Evolutionary conservation across 768 basidiomycete genomes (phyloP).

Genomic region (Pleurotus salmoneostramineus): DNA sequence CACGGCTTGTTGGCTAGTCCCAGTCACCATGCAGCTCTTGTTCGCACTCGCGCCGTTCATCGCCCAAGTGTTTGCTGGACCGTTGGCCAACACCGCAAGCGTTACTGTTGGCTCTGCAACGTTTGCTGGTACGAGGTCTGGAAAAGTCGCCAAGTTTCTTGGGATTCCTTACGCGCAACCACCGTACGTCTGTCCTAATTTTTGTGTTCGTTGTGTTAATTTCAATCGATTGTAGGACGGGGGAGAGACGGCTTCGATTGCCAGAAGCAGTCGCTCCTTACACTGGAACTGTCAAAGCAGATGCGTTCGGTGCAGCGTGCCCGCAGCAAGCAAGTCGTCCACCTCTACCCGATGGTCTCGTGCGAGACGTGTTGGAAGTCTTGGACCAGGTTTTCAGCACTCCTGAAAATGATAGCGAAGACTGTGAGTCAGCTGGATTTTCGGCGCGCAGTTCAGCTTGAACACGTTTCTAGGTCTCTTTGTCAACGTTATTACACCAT

Average conservation of each 20-base stretch:
- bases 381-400: not conserved
- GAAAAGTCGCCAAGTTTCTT: slow-evolving; percentile 33
- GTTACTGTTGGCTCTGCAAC: slow-evolving; percentile 39
- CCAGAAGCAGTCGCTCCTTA: slow-evolving; percentile 23
- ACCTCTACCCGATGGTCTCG: not conserved
- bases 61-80: not conserved
- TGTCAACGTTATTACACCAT: slow-evolving; percentile 49
- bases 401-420: not conserved
- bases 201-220: not conserved
- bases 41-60: not conserved
- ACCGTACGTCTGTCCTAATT: slow-evolving; percentile 31
- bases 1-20: not conserved
- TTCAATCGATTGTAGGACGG: slow-evolving; percentile 10
- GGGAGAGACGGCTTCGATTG: slow-evolving; percentile 16
- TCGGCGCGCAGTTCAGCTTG: not conserved
- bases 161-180: slow-evolving; percentile 55
- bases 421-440: not conserved
- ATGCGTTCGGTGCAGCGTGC: slow-evolving; percentile 27
- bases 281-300: slow-evolving; percentile 23
- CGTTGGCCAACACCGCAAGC: not conserved
- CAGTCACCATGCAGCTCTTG: not conserved
- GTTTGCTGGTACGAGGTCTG: slow-evolving; percentile 33
- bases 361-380: not conserved
- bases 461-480: slow-evolving; percentile 35
- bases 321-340: slow-evolving; percentile 33